These are phyloP conservation scores for Carex myosuroides DNA, from an alignment of 176 grass and related monocot genomes.

Conservation along the genomic window DNA sequence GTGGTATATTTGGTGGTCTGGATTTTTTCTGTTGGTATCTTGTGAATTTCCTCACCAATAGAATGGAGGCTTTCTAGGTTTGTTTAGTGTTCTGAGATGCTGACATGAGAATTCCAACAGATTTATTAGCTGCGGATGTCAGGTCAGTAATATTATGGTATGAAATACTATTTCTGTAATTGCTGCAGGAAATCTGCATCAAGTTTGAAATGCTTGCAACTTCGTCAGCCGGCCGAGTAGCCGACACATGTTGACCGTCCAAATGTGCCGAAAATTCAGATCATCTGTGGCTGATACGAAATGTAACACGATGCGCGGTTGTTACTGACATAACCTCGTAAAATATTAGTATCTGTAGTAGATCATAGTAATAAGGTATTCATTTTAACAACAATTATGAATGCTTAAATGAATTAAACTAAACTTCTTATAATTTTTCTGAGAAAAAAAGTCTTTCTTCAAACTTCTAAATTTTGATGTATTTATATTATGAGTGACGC, in stretches of 20 bases:
- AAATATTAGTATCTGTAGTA: too few species aligned
- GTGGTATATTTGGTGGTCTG: slow-evolving; percentile 24
- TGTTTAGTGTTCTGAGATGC: not conserved
- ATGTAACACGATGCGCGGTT: too few species aligned
- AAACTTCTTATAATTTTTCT: too few species aligned
- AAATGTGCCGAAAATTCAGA: not conserved
- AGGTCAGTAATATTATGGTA: not conserved
- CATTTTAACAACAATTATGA: too few species aligned
- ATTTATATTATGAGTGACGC: too few species aligned
- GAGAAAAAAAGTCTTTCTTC: too few species aligned
- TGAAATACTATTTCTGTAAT: not conserved
- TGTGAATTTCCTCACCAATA: slow-evolving; percentile 18
- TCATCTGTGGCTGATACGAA: too few species aligned
- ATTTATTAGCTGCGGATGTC: too few species aligned
- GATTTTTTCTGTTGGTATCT: not conserved
- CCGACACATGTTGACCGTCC: not conserved
- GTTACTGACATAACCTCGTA: too few species aligned
- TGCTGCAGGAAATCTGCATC: not conserved
- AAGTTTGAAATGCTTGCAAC: not conserved
- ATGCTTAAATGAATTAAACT: too few species aligned
- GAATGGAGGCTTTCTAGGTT: slow-evolving; percentile 22
- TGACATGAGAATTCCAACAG: not conserved
- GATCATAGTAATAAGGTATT: too few species aligned
- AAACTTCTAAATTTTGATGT: too few species aligned
- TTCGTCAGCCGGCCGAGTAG: not conserved